Conservation (phyloP, 1,139 yeast genomes). For the Saccharomyces hybrid region DNA sequence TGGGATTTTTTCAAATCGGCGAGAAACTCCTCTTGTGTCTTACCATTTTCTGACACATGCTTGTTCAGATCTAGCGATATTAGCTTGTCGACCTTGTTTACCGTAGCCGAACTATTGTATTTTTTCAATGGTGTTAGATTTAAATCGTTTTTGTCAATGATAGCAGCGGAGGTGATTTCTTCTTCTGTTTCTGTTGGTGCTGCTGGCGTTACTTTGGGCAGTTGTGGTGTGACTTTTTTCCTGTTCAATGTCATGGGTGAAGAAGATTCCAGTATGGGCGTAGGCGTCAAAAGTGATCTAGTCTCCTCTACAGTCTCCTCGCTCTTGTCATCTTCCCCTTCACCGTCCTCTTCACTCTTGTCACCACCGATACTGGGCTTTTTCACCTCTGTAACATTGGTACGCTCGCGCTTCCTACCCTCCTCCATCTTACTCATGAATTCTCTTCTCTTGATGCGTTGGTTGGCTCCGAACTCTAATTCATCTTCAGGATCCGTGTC, state of each 20-base stretch:
- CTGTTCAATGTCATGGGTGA: not conserved
- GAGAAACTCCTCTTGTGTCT: constrained; percentile 19
- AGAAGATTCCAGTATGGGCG: not conserved
- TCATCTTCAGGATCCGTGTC: constrained; percentile 59
- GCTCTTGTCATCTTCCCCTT: not conserved
- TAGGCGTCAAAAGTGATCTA: not conserved
- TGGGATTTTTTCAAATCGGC: constrained; percentile 20
- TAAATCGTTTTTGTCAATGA: not conserved
- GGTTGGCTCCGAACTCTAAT: constrained; percentile 58
- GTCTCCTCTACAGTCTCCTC: not conserved
- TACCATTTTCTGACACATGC: constrained; percentile 6
- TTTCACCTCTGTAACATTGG: constrained; percentile 2
- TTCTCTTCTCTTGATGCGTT: constrained; percentile 54
- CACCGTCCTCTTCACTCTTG: not conserved
- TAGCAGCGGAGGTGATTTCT: not conserved
- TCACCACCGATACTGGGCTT: not conserved
- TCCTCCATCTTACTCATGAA: constrained; percentile 34
- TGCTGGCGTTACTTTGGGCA: not conserved
- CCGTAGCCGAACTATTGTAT: not conserved
- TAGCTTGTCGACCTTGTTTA: constrained; percentile 10
- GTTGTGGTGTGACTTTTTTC: not conserved
- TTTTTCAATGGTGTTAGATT: not conserved
- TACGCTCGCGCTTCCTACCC: not conserved
- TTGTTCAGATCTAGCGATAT: constrained; percentile 13
- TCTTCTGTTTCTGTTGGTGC: not conserved